Percentiles rank a stretch among this genome's conserved stretches.
Evolutionary conservation across 2,329 filamentous ascomycete species (phyloP).

Genomic region (Allantophomopsis lycopodina): DNA sequence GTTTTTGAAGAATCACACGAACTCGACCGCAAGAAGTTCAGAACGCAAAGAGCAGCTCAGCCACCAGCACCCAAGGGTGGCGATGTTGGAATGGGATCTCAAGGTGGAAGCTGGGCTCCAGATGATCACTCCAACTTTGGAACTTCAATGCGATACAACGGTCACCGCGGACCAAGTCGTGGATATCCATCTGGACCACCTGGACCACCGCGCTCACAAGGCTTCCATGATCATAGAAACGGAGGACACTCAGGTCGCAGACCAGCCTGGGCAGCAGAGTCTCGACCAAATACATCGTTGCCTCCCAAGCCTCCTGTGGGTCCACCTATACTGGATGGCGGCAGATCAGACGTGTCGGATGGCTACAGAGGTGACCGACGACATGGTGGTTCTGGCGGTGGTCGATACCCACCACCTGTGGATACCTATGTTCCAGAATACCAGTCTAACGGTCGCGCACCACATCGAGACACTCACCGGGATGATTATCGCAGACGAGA

Average conservation of each 20-base stretch:
- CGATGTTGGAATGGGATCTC: slow-evolving; percentile 62
- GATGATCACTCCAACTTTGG: slow-evolving; percentile 9
- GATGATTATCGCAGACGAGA: slow-evolving; percentile 22
- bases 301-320: slow-evolving; percentile 18
- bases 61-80: slow-evolving; percentile 88
- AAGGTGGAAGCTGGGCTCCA: slow-evolving; percentile 18
- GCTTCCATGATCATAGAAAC: slow-evolving; percentile 10
- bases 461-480: slow-evolving; percentile 21
- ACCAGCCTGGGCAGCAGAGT: slow-evolving; percentile 16
- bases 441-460: slow-evolving; percentile 9
- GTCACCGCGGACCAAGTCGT: slow-evolving; percentile 9
- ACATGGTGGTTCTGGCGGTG: slow-evolving; percentile 11
- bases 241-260: slow-evolving; percentile 12
- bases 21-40: slow-evolving; percentile 82
- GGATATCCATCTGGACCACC: slow-evolving; percentile 10
- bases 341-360: slow-evolving; percentile 20
- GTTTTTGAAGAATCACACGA: slow-evolving; percentile 91
- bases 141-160: slow-evolving; percentile 11
- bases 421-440: slow-evolving; percentile 38
- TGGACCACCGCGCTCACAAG: background rate
- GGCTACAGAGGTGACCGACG: slow-evolving; percentile 21
- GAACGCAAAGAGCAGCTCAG: slow-evolving; percentile 69
- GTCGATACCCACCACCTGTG: slow-evolving; percentile 15
- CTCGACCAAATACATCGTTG: slow-evolving; percentile 14
- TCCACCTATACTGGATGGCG: slow-evolving; percentile 9